Evolutionary conservation across 805 yeast species (phyloP).

Genomic region (Yarrowia sp.): DNA sequence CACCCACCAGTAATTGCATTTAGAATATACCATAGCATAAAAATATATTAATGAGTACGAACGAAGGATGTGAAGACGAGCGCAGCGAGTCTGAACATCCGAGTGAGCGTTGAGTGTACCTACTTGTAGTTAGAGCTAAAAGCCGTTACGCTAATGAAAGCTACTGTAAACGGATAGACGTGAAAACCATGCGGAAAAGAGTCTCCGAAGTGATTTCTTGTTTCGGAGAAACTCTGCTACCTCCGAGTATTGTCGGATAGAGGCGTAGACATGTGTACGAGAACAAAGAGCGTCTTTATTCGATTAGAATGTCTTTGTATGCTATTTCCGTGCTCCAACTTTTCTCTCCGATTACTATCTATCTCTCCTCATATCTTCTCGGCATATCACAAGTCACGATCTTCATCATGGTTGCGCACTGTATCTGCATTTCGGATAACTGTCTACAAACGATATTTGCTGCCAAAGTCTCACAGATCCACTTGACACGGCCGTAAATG

Average conservation of each 20-base stretch:
- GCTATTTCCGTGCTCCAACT: no score
- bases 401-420: no score
- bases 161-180: neutral
- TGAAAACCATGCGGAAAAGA: neutral
- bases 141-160: neutral
- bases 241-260: neutral
- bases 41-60: neutral
- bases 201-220: neutral
- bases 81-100: no score
- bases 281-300: no score
- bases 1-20: slow-evolving; percentile 20
- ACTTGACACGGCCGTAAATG: neutral
- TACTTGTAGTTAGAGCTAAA: neutral
- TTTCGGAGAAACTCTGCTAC: neutral
- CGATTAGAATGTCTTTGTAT: no score
- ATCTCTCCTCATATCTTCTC: no score
- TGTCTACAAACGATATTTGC: neutral
- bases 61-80: neutral
- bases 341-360: no score
- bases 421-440: neutral
- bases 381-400: no score
- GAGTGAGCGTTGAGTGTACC: no score
- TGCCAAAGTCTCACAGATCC: neutral
- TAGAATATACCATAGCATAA: neutral
- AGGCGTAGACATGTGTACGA: no score